Conservation (phyloP, 2,329 filamentous ascomycete genomes). For the Fusarium beomiforme region DNA sequence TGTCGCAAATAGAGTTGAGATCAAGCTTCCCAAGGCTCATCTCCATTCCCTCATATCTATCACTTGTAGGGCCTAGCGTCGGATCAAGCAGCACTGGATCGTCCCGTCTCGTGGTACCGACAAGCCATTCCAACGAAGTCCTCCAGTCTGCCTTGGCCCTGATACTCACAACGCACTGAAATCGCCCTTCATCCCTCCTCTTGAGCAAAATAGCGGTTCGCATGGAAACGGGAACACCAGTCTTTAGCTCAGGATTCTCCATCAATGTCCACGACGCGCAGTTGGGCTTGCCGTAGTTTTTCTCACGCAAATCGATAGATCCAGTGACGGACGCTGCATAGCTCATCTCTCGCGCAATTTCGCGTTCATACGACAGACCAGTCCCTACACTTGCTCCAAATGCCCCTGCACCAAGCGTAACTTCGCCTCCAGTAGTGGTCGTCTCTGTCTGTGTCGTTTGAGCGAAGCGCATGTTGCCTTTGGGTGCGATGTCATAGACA, state of each 20-base stretch:
- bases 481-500: constrained; percentile 7
- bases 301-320: accelerated
- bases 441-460: background rate
- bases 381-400: background rate
- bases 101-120: background rate
- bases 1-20: background rate
- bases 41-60: background rate
- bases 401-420: background rate
- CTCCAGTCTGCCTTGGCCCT: constrained; percentile 1
- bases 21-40: background rate
- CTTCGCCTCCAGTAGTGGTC: background rate
- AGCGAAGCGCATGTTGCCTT: constrained; percentile 1
- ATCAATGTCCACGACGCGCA: constrained; percentile 9
- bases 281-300: background rate
- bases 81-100: constrained; percentile 1
- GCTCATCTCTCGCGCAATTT: background rate
- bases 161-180: background rate
- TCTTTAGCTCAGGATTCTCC: constrained; percentile 11
- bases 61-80: background rate
- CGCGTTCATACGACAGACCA: background rate
- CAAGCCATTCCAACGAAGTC: background rate
- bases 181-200: background rate
- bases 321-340: background rate
- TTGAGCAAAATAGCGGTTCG: background rate
- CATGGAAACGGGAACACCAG: constrained; percentile 2